Base-by-base conservation (phyloP, 331 rosid species). In the Telfairia occidentalis region DNA sequence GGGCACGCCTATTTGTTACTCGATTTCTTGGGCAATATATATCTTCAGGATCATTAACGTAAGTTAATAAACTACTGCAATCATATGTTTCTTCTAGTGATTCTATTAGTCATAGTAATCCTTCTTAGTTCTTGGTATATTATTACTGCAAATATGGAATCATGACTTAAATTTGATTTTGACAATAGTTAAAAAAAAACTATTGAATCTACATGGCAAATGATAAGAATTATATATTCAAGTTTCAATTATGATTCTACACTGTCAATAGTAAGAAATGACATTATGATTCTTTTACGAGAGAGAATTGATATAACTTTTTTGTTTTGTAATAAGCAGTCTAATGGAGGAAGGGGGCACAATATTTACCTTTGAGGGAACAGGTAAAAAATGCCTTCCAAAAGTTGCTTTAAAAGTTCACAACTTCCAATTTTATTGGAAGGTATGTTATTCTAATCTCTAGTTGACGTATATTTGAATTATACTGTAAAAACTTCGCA, bases 281-380 rank as follows among this genome's bases (percentile, higher is more conserved):
- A 32, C 4, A 34, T 61, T 19, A 64, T 65, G 16, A 19, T 1
- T 1, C 11, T n/a, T 63, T 29, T 13, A n/a, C 11, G 3, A 19
- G 50, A 50, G 59, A 42, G 49, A 42, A 55, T 61, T 71, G 46
- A 28, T 30, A 74, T 72, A 28, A 34, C 78, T 13, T 72, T 73
- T 77, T 19, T 13, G 28, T 29, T 29, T 55, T 11, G 5, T 75
- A 18, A 65, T 52, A n/a, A n/a, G 29, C 76, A 93, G 98, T 7
- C 82, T 93, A 53, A 63, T 90, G 74, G 98, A 93, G 86, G 98
- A 93, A 71, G 98, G 97, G 43, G 98, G 98, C 43, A 86, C 97
- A 13, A 81, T 89, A 78, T 89, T 83, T 75, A 87, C 85, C 78
- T 90, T 93, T 40, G 94, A 87, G 58, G 97, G 97, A 83, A 80